Evolutionary conservation across 2,329 filamentous ascomycete species (phyloP).

Genomic region (Botryotinia globosa): DNA sequence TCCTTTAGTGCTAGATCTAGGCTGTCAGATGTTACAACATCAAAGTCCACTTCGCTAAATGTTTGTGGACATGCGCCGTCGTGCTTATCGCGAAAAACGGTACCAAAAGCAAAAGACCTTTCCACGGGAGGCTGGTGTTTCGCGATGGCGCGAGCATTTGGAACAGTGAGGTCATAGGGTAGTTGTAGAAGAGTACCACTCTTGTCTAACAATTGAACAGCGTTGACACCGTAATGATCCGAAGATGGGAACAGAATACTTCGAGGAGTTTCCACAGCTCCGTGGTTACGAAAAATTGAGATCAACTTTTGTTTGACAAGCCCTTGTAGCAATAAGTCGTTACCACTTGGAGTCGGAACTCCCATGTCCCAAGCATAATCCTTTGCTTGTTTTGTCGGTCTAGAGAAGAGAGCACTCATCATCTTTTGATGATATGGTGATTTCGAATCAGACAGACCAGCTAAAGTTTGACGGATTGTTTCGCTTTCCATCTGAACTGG

Average conservation of each 20-base stretch:
- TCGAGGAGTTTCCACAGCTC: constrained; percentile 76
- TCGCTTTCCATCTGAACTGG: constrained; percentile 93
- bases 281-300: constrained; percentile 82
- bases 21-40: constrained; percentile 82
- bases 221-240: constrained; percentile 69
- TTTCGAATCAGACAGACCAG: constrained; percentile 74
- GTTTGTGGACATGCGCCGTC: constrained; percentile 78
- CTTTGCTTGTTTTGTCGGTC: constrained; percentile 71
- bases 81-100: constrained; percentile 76
- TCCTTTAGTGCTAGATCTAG: constrained; percentile 85
- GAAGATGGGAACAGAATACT: constrained; percentile 80
- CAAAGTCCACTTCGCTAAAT: constrained; percentile 91
- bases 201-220: constrained; percentile 76
- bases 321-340: constrained; percentile 66
- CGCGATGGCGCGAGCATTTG: constrained; percentile 80
- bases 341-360: constrained; percentile 50
- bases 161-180: constrained; percentile 90
- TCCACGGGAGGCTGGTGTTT: constrained; percentile 65
- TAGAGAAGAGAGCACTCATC: constrained; percentile 76
- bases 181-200: constrained; percentile 87
- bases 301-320: constrained; percentile 72
- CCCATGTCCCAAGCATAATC: constrained; percentile 77
- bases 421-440: constrained; percentile 90
- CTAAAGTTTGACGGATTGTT: constrained; percentile 78
- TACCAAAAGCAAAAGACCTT: constrained; percentile 83